Percentiles rank a stretch among this genome's conserved stretches.
phyloP scores from a whole-genome alignment of 2,329 filamentous ascomycete species.

The Aaosphaeria pasadenensis region DNA sequence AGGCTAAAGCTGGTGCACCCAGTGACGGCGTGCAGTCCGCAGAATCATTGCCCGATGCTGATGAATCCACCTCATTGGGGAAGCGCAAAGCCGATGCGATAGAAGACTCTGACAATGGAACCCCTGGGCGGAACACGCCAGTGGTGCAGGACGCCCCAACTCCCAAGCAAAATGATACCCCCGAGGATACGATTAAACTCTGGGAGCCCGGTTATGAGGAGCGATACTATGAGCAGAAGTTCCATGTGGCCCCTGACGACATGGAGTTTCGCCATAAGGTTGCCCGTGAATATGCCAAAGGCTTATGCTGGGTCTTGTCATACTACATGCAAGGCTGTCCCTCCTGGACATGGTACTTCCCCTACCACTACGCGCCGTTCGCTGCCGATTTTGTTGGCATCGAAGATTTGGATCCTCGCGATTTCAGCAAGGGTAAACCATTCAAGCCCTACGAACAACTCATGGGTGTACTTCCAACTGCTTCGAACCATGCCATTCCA shows the following conservation, averaged over 20 bases:
- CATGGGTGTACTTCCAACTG: slow-evolving; percentile 95
- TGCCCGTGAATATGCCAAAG: slow-evolving; percentile 87
- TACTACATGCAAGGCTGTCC: slow-evolving; percentile 99
- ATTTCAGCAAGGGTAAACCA: slow-evolving; percentile 78
- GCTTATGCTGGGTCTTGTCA: slow-evolving; percentile 87
- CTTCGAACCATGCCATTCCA: slow-evolving; percentile 87
- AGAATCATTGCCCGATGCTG: slow-evolving; percentile 15
- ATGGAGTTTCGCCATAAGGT: slow-evolving; percentile 85
- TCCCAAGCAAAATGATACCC: slow-evolving; percentile 45
- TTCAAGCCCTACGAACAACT: slow-evolving; percentile 95
- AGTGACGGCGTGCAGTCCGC: slow-evolving; percentile 17
- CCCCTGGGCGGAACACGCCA: slow-evolving; percentile 59
- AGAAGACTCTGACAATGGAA: slow-evolving; percentile 59
- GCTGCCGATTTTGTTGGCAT: slow-evolving; percentile 90
- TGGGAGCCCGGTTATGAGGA: slow-evolving; percentile 97
- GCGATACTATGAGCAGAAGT: slow-evolving; percentile 96
- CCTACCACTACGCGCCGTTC: slow-evolving; percentile 97
- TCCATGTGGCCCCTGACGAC: slow-evolving; percentile 77
- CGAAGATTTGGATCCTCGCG: slow-evolving; percentile 62
- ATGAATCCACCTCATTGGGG: slow-evolving; percentile 30
- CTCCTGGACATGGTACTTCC: slow-evolving; percentile 99
- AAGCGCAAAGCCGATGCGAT: slow-evolving; percentile 77
- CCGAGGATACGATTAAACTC: slow-evolving; percentile 77
- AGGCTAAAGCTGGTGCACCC: slow-evolving; percentile 44
- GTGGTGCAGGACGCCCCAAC: slow-evolving; percentile 45